Evolutionary conservation across 1,284 basidiomycete species (phyloP), one percentile per base, ranked within the genome.

Genomic region (Ceratobasidium sp.): DNA sequence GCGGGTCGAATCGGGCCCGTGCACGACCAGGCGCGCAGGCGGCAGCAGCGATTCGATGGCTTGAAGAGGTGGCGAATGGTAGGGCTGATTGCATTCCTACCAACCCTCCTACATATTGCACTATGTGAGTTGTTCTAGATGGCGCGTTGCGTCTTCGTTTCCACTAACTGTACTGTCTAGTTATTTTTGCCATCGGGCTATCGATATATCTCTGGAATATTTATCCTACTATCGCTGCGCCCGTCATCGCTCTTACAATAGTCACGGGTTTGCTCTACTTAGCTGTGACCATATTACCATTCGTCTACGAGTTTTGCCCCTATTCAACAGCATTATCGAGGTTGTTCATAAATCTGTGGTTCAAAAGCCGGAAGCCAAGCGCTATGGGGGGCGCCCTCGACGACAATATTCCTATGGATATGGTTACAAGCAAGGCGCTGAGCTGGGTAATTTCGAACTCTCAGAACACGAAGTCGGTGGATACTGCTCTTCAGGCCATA

Each of bases 321-420:
- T 70, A 70, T n/a, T 13, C 69, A 7, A 72, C 69, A 15, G 40
- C 40, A 10, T 12, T 70, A 4, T 64, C 61, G 3, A 40, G 61
- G 61, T 15, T 64, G 9, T 23, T 64, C 23, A 64, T 15, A 15
- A 26, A 60, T 26, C 40, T 46, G 13, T 44, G 40, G 44, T 42
- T 46, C 44, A 49, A 46, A 66, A 15, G 15, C 44, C 44, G 15
- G 15, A 15, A 66, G 2, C 13, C 20, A 7, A 23, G n/a, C 23
- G 42, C 46, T n/a, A 20, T 46, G 20, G n/a, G 42, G n/a, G 23
- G 42, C 42, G 64, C n/a, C n/a, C n/a, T n/a, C n/a, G n/a, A n/a
- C n/a, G n/a, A n/a, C n/a, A 69, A 44, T n/a, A 23, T 64, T 44
- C 61, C 61, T 5, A 64, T 64, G 61, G 68, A 70, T 39, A 26